Evolutionary conservation across 805 yeast genomes (phyloP), one percentile per base, ranked within the genome.

Genomic region (Yamadazyma paraphyllophila): DNA sequence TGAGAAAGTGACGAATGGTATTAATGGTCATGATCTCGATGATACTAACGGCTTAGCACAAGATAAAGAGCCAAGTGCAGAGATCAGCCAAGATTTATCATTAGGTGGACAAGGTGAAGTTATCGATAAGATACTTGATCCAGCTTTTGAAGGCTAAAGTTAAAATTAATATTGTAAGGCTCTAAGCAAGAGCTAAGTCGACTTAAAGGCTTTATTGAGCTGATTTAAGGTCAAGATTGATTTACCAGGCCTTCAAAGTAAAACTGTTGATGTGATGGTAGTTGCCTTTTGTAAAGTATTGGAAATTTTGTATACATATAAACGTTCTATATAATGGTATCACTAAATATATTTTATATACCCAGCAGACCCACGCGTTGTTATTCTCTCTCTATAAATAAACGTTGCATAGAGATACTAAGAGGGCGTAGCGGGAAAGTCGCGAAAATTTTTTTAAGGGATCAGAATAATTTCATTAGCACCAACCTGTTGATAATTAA

Each of bases 81-180:
- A 37, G 13, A n/a, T 37, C n/a, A 20, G 32, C 11, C 40, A 25
- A 8, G 40, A 37, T 37, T 26, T 37, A 37, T 13, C 40, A 3
- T 26, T 37, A 15, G 26, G 39, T 17, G 42, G 36, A 13, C 36
- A 37, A 26, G 40, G 32, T 25, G 50, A 46, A 39, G 46, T 43
- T 14, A 47, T 50, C 25, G 53, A 50, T 36, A 50, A 50, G 25
- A 52, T 52, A 40, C 50, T 59, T 26, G 63, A 59, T 41, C 63
- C 63, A 14, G 53, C 49, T 11, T 50, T 50, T 31, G 46, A 47
- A 39, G 40, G 41, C n/a, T 44, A 27, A 37, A 6, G 7, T 31
- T 16, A n/a, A 31, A 14, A 24, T 4, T 33, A 24, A 39, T 24
- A 33, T 12, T n/a, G n/a, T n/a, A n/a, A n/a, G n/a, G n/a, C n/a